phyloP scores from a whole-genome alignment of 768 basidiomycete species.

The Mycena crocata region DNA sequence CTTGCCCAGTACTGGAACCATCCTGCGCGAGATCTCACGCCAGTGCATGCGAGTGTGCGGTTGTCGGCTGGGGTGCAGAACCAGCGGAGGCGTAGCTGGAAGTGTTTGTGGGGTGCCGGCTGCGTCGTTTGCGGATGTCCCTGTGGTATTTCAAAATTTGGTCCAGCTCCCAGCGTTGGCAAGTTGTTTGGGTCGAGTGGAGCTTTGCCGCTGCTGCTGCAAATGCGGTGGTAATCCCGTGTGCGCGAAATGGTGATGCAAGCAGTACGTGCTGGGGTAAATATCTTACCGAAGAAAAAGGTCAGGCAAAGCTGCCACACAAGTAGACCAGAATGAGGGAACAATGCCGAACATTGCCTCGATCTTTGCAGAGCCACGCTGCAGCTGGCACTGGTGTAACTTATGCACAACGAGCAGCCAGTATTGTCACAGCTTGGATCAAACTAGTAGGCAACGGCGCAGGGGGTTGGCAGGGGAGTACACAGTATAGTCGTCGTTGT shows the following conservation, averaged over 20 bases:
- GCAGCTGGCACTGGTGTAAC: too few relatives aligned
- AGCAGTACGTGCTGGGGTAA: constrained; percentile 69
- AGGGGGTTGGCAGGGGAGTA: too few relatives aligned
- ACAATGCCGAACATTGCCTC: too few relatives aligned
- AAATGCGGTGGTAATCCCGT: constrained; percentile 55
- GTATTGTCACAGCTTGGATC: too few relatives aligned
- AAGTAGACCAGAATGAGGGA: too few relatives aligned
- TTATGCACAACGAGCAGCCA: too few relatives aligned
- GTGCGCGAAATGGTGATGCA: constrained; percentile 69
- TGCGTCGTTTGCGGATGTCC: constrained; percentile 49
- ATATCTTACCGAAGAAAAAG: too few relatives aligned
- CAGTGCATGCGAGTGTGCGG: constrained; percentile 43
- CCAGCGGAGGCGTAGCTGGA: constrained; percentile 62
- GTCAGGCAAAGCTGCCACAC: too few relatives aligned
- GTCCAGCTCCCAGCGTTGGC: constrained; percentile 82
- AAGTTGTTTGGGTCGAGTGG: constrained; percentile 90
- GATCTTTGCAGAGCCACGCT: too few relatives aligned
- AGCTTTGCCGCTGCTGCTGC: constrained; percentile 71
- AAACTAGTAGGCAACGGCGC: too few relatives aligned
- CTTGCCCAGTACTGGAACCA: constrained; percentile 88
- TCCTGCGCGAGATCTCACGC: constrained; percentile 84
- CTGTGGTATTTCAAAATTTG: constrained; percentile 55
- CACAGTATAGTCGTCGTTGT: too few relatives aligned
- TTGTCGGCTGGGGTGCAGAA: constrained; percentile 76
- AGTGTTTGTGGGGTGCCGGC: constrained; percentile 45